These are phyloP conservation scores for Vitis hybrid DNA, from an alignment of 177 flowering plant genomes.

Conservation along the genomic window DNA sequence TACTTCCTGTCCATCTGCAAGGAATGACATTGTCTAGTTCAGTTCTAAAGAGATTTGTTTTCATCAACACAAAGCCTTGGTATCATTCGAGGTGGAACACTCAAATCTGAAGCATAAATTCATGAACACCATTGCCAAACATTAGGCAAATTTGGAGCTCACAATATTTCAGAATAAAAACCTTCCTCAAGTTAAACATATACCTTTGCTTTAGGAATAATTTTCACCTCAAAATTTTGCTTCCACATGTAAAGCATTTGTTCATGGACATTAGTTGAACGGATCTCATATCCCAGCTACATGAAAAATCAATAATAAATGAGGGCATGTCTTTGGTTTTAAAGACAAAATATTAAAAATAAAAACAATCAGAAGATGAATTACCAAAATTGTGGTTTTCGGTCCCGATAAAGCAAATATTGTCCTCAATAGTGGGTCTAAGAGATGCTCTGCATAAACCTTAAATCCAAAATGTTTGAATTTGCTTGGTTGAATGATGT, in stretches of 20 bases:
- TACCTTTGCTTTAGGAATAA: conserved; percentile 77
- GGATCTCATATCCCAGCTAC: conserved; percentile 93
- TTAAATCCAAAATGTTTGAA: conserved; percentile 22
- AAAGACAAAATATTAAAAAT: background rate
- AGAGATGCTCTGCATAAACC: conserved; percentile 95
- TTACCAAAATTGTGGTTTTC: conserved; percentile 77
- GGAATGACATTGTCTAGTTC: background rate
- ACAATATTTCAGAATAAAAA: too few relatives aligned
- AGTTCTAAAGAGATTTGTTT: background rate
- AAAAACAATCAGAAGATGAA: background rate
- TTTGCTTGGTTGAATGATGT: background rate
- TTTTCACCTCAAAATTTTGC: conserved; percentile 74
- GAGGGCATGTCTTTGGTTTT: background rate
- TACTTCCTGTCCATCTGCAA: conserved; percentile 68
- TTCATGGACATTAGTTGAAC: conserved; percentile 81
- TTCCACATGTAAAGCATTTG: conserved; percentile 88
- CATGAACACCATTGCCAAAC: background rate
- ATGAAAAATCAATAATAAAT: conserved; percentile 5
- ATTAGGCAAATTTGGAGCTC: background rate
- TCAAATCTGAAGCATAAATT: background rate
- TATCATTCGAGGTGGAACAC: background rate
- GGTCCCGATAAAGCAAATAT: conserved; percentile 84
- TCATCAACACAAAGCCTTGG: background rate
- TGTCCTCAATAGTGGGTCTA: conserved; percentile 83
- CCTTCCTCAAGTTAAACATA: too few relatives aligned